Percentiles rank a stretch among this genome's conserved stretches.
phyloP scores from a whole-genome alignment of 208 protist species.

The Herpetomonas samuelpessoai region DNA sequence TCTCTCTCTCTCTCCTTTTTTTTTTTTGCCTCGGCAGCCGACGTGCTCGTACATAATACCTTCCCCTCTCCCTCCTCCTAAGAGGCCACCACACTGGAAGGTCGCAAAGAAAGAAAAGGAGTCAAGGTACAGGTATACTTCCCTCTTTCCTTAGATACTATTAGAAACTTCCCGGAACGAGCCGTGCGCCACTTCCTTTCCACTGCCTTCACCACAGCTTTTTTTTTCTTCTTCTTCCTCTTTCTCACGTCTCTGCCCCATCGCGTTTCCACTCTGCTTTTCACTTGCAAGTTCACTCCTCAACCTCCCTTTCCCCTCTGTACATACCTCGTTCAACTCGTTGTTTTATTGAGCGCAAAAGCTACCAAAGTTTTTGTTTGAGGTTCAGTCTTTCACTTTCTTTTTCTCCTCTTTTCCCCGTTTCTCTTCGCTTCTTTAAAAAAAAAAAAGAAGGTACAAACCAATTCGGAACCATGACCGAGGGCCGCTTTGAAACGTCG shows the following conservation, averaged over 20 bases:
- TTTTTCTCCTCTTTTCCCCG: neutral
- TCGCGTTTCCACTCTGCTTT: neutral
- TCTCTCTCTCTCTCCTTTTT: too few species aligned
- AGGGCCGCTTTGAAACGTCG: conserved; percentile 86
- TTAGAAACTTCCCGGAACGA: neutral
- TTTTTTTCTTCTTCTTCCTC: neutral
- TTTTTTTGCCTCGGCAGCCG: too few species aligned
- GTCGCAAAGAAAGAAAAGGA: neutral
- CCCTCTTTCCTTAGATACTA: too few species aligned
- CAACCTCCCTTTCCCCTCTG: too few species aligned
- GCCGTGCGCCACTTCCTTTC: too few species aligned
- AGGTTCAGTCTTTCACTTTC: neutral
- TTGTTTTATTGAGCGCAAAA: too few species aligned
- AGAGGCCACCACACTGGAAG: neutral
- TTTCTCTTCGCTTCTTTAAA: conserved; percentile 1
- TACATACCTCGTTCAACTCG: too few species aligned
- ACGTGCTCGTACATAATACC: too few species aligned
- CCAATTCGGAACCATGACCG: conserved; percentile 58
- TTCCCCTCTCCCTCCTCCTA: too few species aligned
- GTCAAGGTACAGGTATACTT: neutral
- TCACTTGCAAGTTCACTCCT: neutral
- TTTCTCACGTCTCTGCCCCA: too few species aligned
- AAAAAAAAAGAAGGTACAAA: conserved; percentile 9
- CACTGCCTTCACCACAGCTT: neutral
- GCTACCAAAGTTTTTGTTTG: conserved; percentile 4